These are phyloP conservation scores for Parafenestella ontariensis DNA, from an alignment of 2,329 filamentous ascomycete genomes.

Conservation along the genomic window DNA sequence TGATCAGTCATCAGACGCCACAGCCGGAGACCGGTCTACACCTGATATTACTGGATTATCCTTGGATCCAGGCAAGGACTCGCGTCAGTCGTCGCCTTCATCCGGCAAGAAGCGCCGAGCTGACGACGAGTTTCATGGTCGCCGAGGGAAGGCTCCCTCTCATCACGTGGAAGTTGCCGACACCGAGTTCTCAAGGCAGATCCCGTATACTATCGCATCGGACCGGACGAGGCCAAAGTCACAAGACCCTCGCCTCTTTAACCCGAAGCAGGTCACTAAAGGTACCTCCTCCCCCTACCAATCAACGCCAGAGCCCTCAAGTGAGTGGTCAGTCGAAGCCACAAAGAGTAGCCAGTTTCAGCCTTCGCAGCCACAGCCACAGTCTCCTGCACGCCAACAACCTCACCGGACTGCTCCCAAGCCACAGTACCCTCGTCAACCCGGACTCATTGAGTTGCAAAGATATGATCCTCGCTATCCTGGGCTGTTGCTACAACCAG, in stretches of 20 bases:
- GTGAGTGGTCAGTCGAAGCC: slow-evolving; percentile 31
- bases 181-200: slow-evolving; percentile 33
- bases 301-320: slow-evolving; percentile 32
- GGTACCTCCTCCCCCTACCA: slow-evolving; percentile 22
- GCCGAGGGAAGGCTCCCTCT: slow-evolving; percentile 32
- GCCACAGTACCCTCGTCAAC: slow-evolving; percentile 23
- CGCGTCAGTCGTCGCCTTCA: slow-evolving; percentile 29
- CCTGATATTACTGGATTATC: slow-evolving; percentile 41
- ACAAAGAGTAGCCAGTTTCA: slow-evolving; percentile 26
- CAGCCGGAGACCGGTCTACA: slow-evolving; percentile 33
- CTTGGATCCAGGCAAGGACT: slow-evolving; percentile 28
- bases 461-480: slow-evolving; percentile 44
- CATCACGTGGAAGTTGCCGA: slow-evolving; percentile 33
- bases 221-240: slow-evolving; percentile 25
- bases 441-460: slow-evolving; percentile 45
- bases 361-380: not conserved
- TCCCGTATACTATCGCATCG: slow-evolving; percentile 18
- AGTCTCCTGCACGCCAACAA: slow-evolving; percentile 15
- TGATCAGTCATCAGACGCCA: slow-evolving; percentile 35
- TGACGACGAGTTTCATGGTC: slow-evolving; percentile 33
- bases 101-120: slow-evolving; percentile 39
- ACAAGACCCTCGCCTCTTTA: slow-evolving; percentile 28
- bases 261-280: slow-evolving; percentile 24
- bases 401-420: slow-evolving; percentile 20
- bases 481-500: slow-evolving; percentile 62